These are phyloP conservation scores for Talaromyces wortmannii DNA, from an alignment of 495 filamentous ascomycete genomes.

Conservation along the genomic window DNA sequence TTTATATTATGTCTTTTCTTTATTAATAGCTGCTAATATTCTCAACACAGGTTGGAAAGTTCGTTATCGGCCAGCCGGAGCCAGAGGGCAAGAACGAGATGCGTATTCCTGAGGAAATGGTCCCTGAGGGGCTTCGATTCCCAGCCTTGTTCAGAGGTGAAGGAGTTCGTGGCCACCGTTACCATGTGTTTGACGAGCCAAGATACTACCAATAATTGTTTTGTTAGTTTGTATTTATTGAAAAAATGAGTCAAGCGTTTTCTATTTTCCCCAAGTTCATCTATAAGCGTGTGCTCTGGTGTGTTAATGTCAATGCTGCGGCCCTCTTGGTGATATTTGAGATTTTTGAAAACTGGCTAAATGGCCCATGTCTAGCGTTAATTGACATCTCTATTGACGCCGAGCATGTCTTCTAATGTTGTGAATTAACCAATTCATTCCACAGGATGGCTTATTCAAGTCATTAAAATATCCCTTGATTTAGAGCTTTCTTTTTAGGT, in stretches of 20 bases:
- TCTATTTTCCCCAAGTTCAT: neutral
- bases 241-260: neutral
- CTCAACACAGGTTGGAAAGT: constrained; percentile 70
- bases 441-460: neutral
- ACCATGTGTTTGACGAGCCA: constrained; percentile 95
- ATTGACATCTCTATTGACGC: neutral
- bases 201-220: constrained; percentile 52
- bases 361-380: neutral
- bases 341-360: no score
- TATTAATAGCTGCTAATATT: constrained; percentile 10
- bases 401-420: neutral
- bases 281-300: neutral
- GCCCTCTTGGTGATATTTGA: neutral
- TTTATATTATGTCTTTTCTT: neutral
- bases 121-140: constrained; percentile 74
- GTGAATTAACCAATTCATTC: neutral
- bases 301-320: neutral
- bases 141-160: constrained; percentile 80
- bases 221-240: neutral
- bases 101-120: constrained; percentile 56
- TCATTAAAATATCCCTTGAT: neutral
- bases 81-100: constrained; percentile 52
- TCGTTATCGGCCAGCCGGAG: constrained; percentile 71
- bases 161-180: constrained; percentile 82
- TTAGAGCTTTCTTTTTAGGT: neutral